These are phyloP conservation scores for Leccinellum albellum DNA, from an alignment of 768 basidiomycete genomes.

Conservation along the genomic window DNA sequence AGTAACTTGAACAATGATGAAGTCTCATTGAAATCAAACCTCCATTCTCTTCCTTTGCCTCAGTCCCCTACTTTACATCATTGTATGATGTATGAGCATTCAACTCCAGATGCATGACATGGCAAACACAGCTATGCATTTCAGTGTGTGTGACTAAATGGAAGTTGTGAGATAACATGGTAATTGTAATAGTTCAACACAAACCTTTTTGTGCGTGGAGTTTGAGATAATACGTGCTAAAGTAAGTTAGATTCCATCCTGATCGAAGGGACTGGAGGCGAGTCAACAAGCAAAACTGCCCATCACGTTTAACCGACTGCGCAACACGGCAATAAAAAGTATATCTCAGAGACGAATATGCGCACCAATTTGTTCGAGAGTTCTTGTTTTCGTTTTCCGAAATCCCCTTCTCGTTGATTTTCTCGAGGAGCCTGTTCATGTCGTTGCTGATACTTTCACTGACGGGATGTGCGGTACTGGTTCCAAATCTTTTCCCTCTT, in stretches of 20 bases:
- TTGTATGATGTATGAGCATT: background rate
- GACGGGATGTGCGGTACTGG: background rate
- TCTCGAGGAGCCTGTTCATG: background rate
- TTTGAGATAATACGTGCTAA: background rate
- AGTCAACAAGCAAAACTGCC: background rate
- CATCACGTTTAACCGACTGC: background rate
- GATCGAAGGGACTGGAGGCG: background rate
- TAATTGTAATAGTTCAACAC: background rate
- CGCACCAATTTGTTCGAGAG: slow-evolving; percentile 2
- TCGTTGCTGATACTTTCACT: background rate
- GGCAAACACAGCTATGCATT: background rate
- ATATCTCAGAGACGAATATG: background rate
- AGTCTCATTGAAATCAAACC: background rate
- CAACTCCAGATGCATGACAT: background rate
- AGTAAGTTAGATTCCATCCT: background rate
- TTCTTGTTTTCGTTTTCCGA: background rate
- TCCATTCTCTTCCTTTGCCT: background rate
- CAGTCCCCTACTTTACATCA: background rate
- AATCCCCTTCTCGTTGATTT: background rate
- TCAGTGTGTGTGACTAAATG: background rate
- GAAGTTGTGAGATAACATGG: background rate
- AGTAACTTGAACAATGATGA: background rate
- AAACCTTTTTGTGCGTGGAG: background rate
- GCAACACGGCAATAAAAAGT: background rate
- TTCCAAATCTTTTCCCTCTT: background rate